A percentile compares a stretch with the other conserved stretches of the same genome.
Evolutionary conservation across 257 asterid species (phyloP).

Genomic region (Salvia miltiorrhiza): DNA sequence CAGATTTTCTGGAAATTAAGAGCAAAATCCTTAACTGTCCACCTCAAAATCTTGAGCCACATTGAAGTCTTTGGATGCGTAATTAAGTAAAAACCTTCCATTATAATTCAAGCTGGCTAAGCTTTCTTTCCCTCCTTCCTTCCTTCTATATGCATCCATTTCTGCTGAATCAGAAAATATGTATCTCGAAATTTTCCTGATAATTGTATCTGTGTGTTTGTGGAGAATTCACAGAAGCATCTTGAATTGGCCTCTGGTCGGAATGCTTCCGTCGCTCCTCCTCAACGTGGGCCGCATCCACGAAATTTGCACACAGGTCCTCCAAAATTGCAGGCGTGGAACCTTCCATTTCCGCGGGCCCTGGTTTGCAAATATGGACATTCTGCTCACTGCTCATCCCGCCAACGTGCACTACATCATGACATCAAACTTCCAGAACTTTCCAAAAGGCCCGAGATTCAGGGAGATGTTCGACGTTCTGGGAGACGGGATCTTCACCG

Average conservation of each 20-base stretch:
- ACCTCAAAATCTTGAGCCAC: too few relatives aligned
- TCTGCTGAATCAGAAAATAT: too few relatives aligned
- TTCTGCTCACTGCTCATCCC: conserved; percentile 44
- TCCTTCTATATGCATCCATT: not conserved
- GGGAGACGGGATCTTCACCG: conserved; percentile 59
- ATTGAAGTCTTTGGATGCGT: too few relatives aligned
- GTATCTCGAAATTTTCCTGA: conserved; percentile 23
- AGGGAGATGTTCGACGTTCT: conserved; percentile 46
- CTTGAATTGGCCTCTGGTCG: conserved; percentile 45
- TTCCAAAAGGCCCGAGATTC: conserved; percentile 50
- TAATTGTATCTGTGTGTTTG: conserved; percentile 9
- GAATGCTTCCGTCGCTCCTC: conserved; percentile 39
- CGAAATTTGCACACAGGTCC: conserved; percentile 21
- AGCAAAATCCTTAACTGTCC: too few relatives aligned
- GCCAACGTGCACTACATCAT: conserved; percentile 49
- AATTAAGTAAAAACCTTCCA: too few relatives aligned
- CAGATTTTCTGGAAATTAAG: too few relatives aligned
- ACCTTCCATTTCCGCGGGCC: conserved; percentile 45
- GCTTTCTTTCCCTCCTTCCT: too few relatives aligned
- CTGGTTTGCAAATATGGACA: conserved; percentile 50
- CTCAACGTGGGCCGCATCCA: conserved; percentile 33
- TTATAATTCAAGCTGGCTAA: too few relatives aligned
- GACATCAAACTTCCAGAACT: conserved; percentile 43
- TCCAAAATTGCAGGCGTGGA: conserved; percentile 23
- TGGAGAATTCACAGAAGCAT: conserved; percentile 5